Base-by-base conservation (phyloP, 371 early-diverging fungal species). In the Mortierella sp. region DNA sequence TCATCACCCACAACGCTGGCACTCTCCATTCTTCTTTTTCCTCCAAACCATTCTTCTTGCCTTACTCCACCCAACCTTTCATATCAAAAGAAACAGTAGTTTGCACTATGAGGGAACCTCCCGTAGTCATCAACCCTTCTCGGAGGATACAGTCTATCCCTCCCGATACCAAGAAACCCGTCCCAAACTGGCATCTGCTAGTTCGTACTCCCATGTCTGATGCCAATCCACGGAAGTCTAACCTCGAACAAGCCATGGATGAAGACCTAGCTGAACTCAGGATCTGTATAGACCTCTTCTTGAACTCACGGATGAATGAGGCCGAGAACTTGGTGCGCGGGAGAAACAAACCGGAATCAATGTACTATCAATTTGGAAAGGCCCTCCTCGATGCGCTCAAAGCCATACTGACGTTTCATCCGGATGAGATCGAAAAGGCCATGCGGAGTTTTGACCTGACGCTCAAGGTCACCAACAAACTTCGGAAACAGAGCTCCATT, bases 101-200 rank as follows among this genome's bases (percentile, higher is more conserved):
- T 26, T 3, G 7, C 21, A 12, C n/a, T 11, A 23, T 15, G 26
- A 44, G 43, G 15, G 27, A 44, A 26, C 28, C 47, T 26, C 26
- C 52, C 8, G 23, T 46, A 6, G 23, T 32, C 49, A 66, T 67
- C 50, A 75, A 75, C 47, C 75, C 75, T n/a, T 64, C 75, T 3
- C 64, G 75, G 14, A 39, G 64, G 30, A 55, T 43, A 9, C 31
- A 48, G 12, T 17, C 50, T 0, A n/a, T 50, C 15, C 60, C 65
- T 2, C 57, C 58, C 12, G n/a, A 54, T 4, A 26, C 55, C 42
- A 68, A 60, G 49, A 75, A 68, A 23, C 64, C 64, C 2, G 64
- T 75, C 32, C 75, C 75, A 5, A 60, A 75, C 57, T 75, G 69
- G 75, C 75, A 75, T 30, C 23, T 55, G 11, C 59, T 75, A 7